These are phyloP conservation scores for Chlorella sp. DNA, from an alignment of 139 green algal species.

Conservation along the genomic window DNA sequence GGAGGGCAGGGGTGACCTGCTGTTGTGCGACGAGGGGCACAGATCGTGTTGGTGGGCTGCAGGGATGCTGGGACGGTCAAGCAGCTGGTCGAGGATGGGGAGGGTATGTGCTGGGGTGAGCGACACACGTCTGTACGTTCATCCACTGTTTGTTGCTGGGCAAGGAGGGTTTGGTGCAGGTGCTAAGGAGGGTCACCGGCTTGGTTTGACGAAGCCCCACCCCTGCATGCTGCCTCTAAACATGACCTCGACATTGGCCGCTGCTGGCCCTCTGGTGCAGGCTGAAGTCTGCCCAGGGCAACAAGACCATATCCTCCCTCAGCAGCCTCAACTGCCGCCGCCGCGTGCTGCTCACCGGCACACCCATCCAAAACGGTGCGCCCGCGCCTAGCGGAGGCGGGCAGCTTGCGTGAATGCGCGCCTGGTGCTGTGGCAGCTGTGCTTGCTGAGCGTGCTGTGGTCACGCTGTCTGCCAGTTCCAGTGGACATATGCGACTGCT, in stretches of 20 bases:
- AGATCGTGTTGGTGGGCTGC: too few species aligned
- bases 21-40: too few species aligned
- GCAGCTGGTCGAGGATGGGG: too few species aligned
- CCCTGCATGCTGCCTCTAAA: not conserved
- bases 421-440: not conserved
- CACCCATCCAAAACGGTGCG: conserved; percentile 89
- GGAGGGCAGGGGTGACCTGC: too few species aligned
- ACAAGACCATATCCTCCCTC: conserved; percentile 77
- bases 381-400: not conserved
- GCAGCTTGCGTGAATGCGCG: not conserved
- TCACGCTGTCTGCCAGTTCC: not conserved
- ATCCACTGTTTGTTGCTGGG: not conserved
- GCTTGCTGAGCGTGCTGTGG: not conserved
- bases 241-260: not conserved
- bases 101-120: too few species aligned
- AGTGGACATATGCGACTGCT: not conserved
- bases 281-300: conserved; percentile 82
- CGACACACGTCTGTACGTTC: too few species aligned
- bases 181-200: too few species aligned
- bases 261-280: conserved; percentile 26
- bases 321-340: conserved; percentile 63
- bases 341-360: conserved; percentile 83
- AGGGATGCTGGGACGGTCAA: too few species aligned
- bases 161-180: too few species aligned
- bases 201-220: too few species aligned